A percentile compares a stretch with the other conserved stretches of the same genome.
Evolutionary conservation across 2,329 filamentous ascomycete genomes (phyloP).

Genomic region (Botrytis sinoallii): DNA sequence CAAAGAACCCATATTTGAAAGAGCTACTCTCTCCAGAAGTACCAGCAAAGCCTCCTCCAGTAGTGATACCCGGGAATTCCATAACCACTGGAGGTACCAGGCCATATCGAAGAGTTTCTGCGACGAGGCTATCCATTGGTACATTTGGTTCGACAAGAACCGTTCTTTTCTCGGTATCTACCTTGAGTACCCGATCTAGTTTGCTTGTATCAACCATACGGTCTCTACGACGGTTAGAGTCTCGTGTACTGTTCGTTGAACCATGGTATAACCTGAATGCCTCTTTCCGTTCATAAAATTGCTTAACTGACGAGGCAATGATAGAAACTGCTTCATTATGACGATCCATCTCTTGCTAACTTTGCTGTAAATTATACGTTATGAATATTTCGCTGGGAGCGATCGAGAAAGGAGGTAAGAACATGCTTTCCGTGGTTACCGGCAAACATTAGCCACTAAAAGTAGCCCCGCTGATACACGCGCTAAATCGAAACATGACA

Average conservation of each 20-base stretch:
- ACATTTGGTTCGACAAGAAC: slow-evolving; percentile 65
- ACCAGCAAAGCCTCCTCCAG: slow-evolving; percentile 63
- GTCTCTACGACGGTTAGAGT: slow-evolving; percentile 30
- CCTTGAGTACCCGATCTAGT: slow-evolving; percentile 46
- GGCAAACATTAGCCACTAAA: not conserved
- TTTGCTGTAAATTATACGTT: not conserved
- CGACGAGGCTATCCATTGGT: slow-evolving; percentile 61
- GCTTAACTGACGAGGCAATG: slow-evolving; percentile 24
- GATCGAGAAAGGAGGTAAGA: not conserved
- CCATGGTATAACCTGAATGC: slow-evolving; percentile 54
- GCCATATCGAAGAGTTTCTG: slow-evolving; percentile 51
- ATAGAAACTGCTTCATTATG: slow-evolving; percentile 27
- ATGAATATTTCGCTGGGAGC: not conserved
- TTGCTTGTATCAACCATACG: slow-evolving; percentile 45
- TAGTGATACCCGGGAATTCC: slow-evolving; percentile 69
- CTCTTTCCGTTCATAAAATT: slow-evolving; percentile 28
- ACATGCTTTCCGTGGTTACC: not conserved
- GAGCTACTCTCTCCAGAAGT: slow-evolving; percentile 65
- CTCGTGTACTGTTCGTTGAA: slow-evolving; percentile 51
- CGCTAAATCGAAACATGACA: not conserved
- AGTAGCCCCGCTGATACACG: not conserved
- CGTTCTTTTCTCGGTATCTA: slow-evolving; percentile 43
- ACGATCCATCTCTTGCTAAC: slow-evolving; percentile 24
- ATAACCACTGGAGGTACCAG: slow-evolving; percentile 63
- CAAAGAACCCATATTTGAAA: slow-evolving; percentile 63